Percentiles rank a stretch among this genome's conserved stretches.
Evolutionary conservation across 352 stramenopile genomes (phyloP).

Genomic region (Pythium brassicae): DNA sequence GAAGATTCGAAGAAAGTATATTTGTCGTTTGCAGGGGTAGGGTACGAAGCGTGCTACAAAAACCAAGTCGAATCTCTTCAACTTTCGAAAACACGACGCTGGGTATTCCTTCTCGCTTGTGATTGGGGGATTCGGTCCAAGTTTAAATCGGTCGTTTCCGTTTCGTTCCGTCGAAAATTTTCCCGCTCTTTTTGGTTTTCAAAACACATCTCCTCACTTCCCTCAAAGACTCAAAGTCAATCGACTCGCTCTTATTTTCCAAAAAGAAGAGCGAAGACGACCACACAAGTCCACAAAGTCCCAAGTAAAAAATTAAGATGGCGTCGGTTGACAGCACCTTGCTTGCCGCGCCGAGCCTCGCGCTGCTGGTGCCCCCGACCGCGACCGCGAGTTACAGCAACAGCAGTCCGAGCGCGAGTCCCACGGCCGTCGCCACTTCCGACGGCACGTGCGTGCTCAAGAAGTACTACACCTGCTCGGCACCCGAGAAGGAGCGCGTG

Average conservation of each 20-base stretch:
- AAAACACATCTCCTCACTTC: no score
- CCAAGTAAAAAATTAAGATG: not conserved
- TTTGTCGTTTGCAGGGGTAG: no score
- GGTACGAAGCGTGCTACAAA: no score
- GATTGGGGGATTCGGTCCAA: no score
- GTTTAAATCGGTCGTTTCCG: not conserved
- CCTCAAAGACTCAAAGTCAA: not conserved
- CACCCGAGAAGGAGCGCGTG: conserved; percentile 5
- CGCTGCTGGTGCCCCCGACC: no score
- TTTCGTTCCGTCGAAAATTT: conserved; percentile 11
- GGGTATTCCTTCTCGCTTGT: no score
- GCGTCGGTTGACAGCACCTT: conserved; percentile 1
- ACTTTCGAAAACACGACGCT: no score
- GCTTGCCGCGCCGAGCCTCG: not conserved
- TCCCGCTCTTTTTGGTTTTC: not conserved
- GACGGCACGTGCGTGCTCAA: conserved; percentile 9
- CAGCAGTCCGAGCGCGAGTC: conserved; percentile 3
- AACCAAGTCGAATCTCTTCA: no score
- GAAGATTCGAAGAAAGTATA: no score
- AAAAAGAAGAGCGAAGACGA: not conserved
- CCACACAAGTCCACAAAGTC: not conserved
- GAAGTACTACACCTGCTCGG: conserved; percentile 15
- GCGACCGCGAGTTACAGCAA: not conserved
- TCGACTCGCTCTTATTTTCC: not conserved
- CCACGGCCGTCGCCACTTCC: not conserved